Conservation (phyloP, 208 protist species). For the Acanthamoeba triangularis region DNA sequence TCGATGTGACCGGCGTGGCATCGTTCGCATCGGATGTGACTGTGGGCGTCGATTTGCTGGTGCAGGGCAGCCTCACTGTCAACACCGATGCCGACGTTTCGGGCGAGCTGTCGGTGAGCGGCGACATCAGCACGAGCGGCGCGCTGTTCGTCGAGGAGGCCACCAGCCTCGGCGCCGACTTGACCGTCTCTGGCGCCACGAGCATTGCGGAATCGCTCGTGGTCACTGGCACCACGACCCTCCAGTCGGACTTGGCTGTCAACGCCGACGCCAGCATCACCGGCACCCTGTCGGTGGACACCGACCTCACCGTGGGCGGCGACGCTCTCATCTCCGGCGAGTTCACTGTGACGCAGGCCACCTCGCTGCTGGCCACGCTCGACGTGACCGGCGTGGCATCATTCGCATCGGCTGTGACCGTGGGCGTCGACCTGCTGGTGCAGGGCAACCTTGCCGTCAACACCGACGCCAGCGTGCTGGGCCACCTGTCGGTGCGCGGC, state of each 20-base stretch:
- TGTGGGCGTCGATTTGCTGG: background rate
- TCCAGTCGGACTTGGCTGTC: background rate
- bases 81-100: background rate
- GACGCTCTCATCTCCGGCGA: background rate
- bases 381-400: background rate
- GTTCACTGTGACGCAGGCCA: background rate
- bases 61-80: background rate
- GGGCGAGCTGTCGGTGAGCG: background rate
- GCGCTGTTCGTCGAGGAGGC: background rate
- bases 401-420: background rate
- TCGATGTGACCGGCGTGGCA: background rate
- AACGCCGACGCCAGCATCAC: background rate
- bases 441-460: background rate
- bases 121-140: background rate
- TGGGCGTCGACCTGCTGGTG: background rate
- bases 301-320: background rate
- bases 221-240: background rate
- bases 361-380: background rate
- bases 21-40: background rate
- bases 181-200: background rate
- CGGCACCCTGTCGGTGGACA: background rate
- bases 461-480: background rate
- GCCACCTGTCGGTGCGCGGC: background rate
- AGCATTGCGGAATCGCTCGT: background rate
- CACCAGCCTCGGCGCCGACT: background rate